Percentiles rank a stretch among this genome's conserved stretches.
phyloP scores from a whole-genome alignment of 495 filamentous ascomycete genomes.

The Astrothelium subdiscretum region DNA sequence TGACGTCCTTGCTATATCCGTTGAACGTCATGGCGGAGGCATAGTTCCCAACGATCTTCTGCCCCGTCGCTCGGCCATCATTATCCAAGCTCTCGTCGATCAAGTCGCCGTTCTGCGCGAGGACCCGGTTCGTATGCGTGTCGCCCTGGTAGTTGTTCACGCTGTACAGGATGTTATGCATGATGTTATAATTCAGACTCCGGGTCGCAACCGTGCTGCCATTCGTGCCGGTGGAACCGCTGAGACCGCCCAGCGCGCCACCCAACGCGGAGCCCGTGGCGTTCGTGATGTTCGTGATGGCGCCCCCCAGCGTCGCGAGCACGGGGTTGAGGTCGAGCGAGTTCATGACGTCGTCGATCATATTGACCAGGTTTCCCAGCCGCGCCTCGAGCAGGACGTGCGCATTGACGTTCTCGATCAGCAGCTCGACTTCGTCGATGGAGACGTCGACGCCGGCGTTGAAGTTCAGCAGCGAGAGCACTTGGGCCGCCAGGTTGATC shows the following conservation, averaged over 20 bases:
- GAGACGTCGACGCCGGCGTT: conserved; percentile 44
- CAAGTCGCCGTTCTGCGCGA: conserved; percentile 43
- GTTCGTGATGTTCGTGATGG: conserved; percentile 37
- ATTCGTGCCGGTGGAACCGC: neutral
- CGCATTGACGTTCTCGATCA: conserved; percentile 44
- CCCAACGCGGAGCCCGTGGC: conserved; percentile 28
- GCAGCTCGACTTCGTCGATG: conserved; percentile 40
- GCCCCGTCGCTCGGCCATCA: conserved; percentile 32
- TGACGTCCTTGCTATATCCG: conserved; percentile 38
- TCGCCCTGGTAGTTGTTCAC: conserved; percentile 44
- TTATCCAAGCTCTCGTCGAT: conserved; percentile 43
- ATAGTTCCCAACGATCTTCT: conserved; percentile 36
- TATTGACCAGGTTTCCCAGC: conserved; percentile 42
- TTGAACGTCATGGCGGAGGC: conserved; percentile 40
- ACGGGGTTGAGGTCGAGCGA: conserved; percentile 48
- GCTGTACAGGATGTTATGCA: conserved; percentile 42
- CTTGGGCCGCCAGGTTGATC: conserved; percentile 46
- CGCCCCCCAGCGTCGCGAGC: conserved; percentile 39
- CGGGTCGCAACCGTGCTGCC: conserved; percentile 8
- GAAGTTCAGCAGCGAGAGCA: conserved; percentile 43
- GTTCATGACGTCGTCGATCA: conserved; percentile 40
- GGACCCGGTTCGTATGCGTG: conserved; percentile 43
- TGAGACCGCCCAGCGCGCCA: conserved; percentile 5
- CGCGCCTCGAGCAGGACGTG: conserved; percentile 45
- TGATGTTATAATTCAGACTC: conserved; percentile 28